Evolutionary conservation across 371 early-diverging fungal species (phyloP), one percentile per base, ranked within the genome.

Genomic region (Mucor sp.): DNA sequence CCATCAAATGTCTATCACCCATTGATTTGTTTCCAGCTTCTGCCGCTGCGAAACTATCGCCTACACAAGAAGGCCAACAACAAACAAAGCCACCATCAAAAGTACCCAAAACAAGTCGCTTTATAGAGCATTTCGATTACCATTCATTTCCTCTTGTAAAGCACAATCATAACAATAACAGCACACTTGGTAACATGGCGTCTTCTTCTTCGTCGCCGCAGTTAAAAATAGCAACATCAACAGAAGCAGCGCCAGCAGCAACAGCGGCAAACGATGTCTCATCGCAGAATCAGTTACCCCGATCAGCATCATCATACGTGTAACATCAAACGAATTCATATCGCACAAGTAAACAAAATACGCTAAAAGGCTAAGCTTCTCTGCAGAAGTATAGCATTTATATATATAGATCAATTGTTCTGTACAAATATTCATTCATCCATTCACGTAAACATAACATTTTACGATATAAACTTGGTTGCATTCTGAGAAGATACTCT

Each of bases 61-160:
- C n/a, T 19, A 19, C 6, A 33, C 12, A 12, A 39, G 25, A 35
- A 41, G 63, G 33, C 9, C 19, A 33, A 1, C 21, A 21, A 25
- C 12, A 50, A 3, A 4, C 6, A 3, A 21, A 50, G 12, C 50
- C 25, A 0, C 50, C 50, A 0, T 12, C 9, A 12, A 17, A 19
- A 5, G 35, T 33, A 6, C 30, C 27, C 19, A 19, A 39, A 6
- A 58, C 30, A 30, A 67, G 68, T 47, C 15, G 68, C 5, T 67
- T 67, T 58, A 56, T 28, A 12, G 68, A 67, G 23, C 62, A 58
- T 28, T 67, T 67, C 47, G 57, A 67, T 37, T 56, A 32, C 27
- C 19, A 65, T 47, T 39, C 30, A 17, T 41, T 55, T 17, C 28
- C 55, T 6, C 55, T 32, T 15, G 37, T 35, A 28, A 58, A 37